phyloP scores from a whole-genome alignment of 805 yeast species.

The Pichia scutulata region DNA sequence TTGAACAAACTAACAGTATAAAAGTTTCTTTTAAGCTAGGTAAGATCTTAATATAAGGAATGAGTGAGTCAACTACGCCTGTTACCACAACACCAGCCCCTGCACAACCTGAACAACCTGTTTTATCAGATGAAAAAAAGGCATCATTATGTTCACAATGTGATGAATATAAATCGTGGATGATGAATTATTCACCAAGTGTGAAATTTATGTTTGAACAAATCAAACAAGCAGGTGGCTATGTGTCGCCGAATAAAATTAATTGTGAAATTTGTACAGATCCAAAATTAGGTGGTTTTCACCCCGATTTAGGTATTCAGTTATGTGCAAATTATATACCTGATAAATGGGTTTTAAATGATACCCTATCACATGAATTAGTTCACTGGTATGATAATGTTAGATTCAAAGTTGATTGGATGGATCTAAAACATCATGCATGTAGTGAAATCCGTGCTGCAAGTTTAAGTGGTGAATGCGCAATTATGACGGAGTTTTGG shows the following conservation, averaged over 20 bases:
- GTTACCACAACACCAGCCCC: constrained; percentile 7
- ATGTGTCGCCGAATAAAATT: constrained; percentile 49
- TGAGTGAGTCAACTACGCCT: not conserved
- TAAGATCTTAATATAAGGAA: not conserved
- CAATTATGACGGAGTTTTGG: constrained; percentile 77
- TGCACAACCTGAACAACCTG: not conserved
- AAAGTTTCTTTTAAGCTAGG: not conserved
- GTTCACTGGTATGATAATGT: constrained; percentile 89
- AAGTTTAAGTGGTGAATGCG: constrained; percentile 88
- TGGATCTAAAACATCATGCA: constrained; percentile 84
- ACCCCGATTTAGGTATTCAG: constrained; percentile 80
- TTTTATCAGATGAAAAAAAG: constrained; percentile 5
- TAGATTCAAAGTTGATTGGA: constrained; percentile 82
- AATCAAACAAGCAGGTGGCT: constrained; percentile 50
- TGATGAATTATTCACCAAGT: constrained; percentile 71
- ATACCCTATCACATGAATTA: constrained; percentile 85
- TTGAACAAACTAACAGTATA: no score
- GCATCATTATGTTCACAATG: constrained; percentile 54
- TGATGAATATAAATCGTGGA: constrained; percentile 72
- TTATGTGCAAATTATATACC: constrained; percentile 76
- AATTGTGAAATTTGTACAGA: constrained; percentile 82
- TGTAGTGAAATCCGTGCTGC: constrained; percentile 95
- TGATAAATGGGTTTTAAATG: constrained; percentile 78
- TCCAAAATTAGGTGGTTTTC: constrained; percentile 82
- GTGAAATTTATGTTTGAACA: constrained; percentile 84